Percentiles rank a stretch among this genome's conserved stretches.
phyloP scores from a whole-genome alignment of 2,329 filamentous ascomycete genomes.

The Pseudocercospora ulei region DNA sequence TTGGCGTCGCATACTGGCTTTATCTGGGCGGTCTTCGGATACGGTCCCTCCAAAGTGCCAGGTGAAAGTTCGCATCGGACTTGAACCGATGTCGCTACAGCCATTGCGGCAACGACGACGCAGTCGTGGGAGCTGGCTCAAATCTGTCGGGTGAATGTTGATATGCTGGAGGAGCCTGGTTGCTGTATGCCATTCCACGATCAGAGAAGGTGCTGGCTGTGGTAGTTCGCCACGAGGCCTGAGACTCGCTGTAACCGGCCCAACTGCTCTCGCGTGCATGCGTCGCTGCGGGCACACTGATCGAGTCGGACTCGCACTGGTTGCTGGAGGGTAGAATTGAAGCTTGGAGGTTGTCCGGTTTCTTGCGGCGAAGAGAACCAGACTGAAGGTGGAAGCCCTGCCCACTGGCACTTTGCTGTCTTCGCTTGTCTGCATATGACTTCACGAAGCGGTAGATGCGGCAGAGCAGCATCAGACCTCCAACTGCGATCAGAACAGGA shows the following conservation, averaged over 20 bases:
- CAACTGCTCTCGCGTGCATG: not conserved
- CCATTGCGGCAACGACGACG: no score
- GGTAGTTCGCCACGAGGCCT: constrained; percentile 1
- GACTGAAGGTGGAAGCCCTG: constrained; percentile 3
- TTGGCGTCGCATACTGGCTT: no score
- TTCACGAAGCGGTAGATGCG: not conserved
- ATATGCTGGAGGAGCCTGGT: not conserved
- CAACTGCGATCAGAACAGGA: constrained; percentile 3
- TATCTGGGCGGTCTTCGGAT: no score
- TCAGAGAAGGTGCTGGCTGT: not conserved
- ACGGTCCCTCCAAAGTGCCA: no score
- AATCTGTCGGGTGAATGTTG: not conserved
- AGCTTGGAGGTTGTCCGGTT: no score
- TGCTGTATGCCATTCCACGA: not conserved
- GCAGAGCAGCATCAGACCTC: not conserved
- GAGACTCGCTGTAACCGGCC: constrained; percentile 7
- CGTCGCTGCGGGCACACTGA: not conserved
- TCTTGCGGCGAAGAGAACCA: constrained; percentile 2
- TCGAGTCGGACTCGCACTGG: not conserved
- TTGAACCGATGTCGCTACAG: no score
- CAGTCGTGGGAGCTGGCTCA: not conserved
- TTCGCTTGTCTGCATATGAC: not conserved
- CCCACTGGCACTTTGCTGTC: constrained; percentile 2
- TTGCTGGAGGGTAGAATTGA: no score
- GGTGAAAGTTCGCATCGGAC: no score